Evolutionary conservation across 225 moss, liverwort and hornwort genomes (phyloP), one percentile per base, ranked within the genome.

Genomic region (Physcomitrellopsis africana): DNA sequence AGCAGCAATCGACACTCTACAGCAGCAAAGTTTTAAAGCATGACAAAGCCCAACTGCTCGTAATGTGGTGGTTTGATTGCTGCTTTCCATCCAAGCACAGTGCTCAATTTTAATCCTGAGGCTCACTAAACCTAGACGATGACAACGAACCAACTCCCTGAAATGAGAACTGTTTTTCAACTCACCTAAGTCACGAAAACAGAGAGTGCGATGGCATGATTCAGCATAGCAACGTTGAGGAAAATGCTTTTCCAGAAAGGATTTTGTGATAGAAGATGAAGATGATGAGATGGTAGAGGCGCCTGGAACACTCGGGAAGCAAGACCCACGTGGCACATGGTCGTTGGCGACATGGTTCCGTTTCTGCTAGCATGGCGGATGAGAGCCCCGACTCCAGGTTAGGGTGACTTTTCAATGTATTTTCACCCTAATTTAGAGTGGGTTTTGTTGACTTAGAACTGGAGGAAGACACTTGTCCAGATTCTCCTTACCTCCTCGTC

Each of bases 391-490:
- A 37, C 32, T 37, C 7, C 32, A 37, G 32, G 1, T 37, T 5
- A 37, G 32, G 32, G 32, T 37, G 32, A 4, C 32, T 37, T 37
- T 37, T 37, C 32, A 37, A 37, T 5, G 4, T 37, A 2, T 37
- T 37, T 4, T 2, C 32, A 37, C 32, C 32, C 32, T 37, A 37
- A 37, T 37, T 37, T 37, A 37, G 32, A 37, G 32, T 37, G 17
- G 23, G 32, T 61, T 51, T 51, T 10, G 16, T 51, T n/a, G 32
- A 32, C 12, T 29, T 63, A 37, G 49, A 26, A 49, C 20, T 10
- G 20, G 42, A 17, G 41, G 54, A 27, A 8, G 79, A 72, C 83
- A 83, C 79, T 79, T 83, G 79, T 18, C 60, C 8, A 7, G 2
- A 14, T 3, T 0, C 43, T 69, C 13, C 60, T 46, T 54, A 18